Evolutionary conservation across 495 filamentous ascomycete genomes (phyloP), one percentile per base, ranked within the genome.

Genomic region (Aspergillus indologenus): DNA sequence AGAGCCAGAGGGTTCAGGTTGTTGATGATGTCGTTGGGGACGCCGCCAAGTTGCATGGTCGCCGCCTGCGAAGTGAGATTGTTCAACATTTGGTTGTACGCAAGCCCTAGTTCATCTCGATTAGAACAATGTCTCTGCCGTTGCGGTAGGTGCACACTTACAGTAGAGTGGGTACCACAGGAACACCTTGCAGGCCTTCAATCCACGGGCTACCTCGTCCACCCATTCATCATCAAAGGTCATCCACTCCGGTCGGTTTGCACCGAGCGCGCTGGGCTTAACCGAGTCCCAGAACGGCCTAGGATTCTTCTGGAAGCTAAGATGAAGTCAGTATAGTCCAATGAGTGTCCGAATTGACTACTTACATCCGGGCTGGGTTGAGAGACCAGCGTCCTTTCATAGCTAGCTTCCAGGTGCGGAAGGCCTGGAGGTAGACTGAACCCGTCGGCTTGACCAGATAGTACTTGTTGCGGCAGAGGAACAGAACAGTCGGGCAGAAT

Each of bases 1-100:
- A 92, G 73, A 1, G 87, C 78, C 57, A 93, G 75, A 14, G 90
- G 89, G 68, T 92, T 85, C 26, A 94, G 80, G 68, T 92, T 94
- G 62, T 81, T 82, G 63, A 92, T 76, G 23, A 92, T 79, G 65
- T 94, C 90, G 73, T 92, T 90, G 53, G 90, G 90, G 0, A 90
- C 81, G 14, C 87, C 86, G 49, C 81, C 80, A 14, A 90, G 79
- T 8, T 75, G 62, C 87, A 93, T 88, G 7, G 83, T 85, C 7
- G 83, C 84, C 3, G 89, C 90, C 70, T 90, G 88, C 11, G 86
- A 88, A 40, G 82, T 84, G n/a, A 92, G 72, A 73, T 90, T 92
- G 79, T 86, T 87, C 65, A 76, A 76, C 67, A 75, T 79, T 63
- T 85, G 81, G 57, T 80, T 80, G 63, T 85, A 84, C 17, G 80